Evolutionary conservation across 1,284 basidiomycete species (phyloP).

Genomic region (Moesziomyces parantarcticus): DNA sequence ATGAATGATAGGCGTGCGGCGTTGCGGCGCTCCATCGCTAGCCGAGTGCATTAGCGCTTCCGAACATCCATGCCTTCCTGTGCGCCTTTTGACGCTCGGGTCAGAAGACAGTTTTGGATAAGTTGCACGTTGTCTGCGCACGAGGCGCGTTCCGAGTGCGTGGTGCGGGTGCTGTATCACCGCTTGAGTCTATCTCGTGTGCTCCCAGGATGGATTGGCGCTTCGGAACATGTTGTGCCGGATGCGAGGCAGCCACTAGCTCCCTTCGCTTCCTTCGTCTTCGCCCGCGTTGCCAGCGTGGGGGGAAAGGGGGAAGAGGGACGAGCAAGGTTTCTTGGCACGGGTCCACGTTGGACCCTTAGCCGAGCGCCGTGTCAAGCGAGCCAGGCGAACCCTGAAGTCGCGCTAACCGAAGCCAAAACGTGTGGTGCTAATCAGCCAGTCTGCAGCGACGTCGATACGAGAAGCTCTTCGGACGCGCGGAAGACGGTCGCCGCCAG

Average conservation of each 20-base stretch:
- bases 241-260: slow-evolving; percentile 1
- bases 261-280: background rate
- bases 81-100: background rate
- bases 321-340: background rate
- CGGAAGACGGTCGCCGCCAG: background rate
- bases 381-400: background rate
- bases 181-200: background rate
- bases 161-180: background rate
- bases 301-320: no score
- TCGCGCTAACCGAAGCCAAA: slow-evolving; percentile 12
- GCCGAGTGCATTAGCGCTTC: slow-evolving; percentile 18
- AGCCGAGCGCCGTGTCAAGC: background rate
- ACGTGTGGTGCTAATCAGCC: slow-evolving; percentile 14
- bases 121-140: no score
- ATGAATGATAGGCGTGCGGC: background rate
- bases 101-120: background rate
- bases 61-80: slow-evolving; percentile 10
- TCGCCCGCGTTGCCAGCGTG: no score
- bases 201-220: background rate
- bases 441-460: background rate
- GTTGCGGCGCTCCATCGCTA: background rate
- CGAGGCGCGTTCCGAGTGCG: no score
- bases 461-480: background rate
- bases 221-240: slow-evolving; percentile 7
- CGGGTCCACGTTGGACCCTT: background rate